These are phyloP conservation scores for Aquilaria sinensis DNA, from an alignment of 345 rosid genomes.

Conservation along the genomic window DNA sequence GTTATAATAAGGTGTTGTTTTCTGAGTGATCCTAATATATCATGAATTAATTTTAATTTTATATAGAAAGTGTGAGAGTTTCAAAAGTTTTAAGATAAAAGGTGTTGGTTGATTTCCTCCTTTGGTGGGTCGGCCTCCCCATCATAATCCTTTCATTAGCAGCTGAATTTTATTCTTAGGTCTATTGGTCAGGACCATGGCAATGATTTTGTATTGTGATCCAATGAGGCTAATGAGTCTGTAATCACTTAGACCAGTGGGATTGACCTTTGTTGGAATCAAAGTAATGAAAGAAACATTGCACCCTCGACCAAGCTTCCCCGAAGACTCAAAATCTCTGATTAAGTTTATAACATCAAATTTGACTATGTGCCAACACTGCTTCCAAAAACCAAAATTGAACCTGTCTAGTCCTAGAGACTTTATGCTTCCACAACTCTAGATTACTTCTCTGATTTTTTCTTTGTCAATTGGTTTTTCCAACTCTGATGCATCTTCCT, in stretches of 20 bases:
- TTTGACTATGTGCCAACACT: no score
- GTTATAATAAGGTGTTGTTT: not conserved
- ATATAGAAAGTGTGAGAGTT: not conserved
- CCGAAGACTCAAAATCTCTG: no score
- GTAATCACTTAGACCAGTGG: not conserved
- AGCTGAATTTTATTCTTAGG: not conserved
- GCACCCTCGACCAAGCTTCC: not conserved
- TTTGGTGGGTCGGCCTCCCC: no score
- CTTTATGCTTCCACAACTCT: no score
- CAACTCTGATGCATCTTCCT: not conserved
- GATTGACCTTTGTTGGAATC: not conserved
- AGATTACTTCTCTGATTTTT: no score
- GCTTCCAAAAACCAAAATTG: no score
- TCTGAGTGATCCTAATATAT: slow-evolving; percentile 3
- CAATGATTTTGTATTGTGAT: not conserved
- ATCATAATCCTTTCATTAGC: no score
- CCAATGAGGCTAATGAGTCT: not conserved
- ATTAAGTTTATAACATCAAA: no score
- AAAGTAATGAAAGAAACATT: not conserved
- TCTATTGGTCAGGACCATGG: not conserved
- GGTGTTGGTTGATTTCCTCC: no score
- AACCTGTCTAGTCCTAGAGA: no score
- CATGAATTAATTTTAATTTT: not conserved
- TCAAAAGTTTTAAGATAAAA: no score
- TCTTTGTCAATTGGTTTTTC: no score